These are phyloP conservation scores for Cladorrhinum sp. DNA, from an alignment of 2,329 filamentous ascomycete genomes.

Conservation along the genomic window DNA sequence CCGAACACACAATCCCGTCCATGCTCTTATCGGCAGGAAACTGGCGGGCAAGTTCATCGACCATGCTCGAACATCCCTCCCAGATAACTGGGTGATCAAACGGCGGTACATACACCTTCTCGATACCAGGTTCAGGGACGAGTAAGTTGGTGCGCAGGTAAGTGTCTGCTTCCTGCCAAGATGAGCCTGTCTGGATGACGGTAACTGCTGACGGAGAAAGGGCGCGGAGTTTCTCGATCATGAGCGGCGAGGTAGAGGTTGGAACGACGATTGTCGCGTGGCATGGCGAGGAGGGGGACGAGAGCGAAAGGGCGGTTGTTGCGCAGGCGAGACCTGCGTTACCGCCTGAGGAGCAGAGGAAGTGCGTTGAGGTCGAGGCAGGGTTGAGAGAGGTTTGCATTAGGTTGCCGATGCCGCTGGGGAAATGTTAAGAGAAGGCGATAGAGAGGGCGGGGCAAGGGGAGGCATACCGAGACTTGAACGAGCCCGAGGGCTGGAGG, in stretches of 20 bases:
- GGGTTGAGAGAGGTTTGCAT: constrained; percentile 49
- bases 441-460: too few species aligned
- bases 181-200: constrained; percentile 63
- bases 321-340: constrained; percentile 79
- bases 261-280: constrained; percentile 72
- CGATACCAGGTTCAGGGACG: constrained; percentile 26
- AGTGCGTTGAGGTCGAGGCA: constrained; percentile 45
- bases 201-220: constrained; percentile 51
- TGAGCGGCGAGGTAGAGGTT: constrained; percentile 57
- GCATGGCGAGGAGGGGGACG: constrained; percentile 48
- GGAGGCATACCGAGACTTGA: constrained; percentile 84
- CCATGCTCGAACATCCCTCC: constrained; percentile 58
- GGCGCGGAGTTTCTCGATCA: constrained; percentile 64
- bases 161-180: constrained; percentile 66
- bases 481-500: constrained; percentile 76
- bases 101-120: constrained; percentile 58
- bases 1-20: constrained; percentile 65
- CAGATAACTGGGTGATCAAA: constrained; percentile 66
- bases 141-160: constrained; percentile 59
- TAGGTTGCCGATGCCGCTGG: constrained; percentile 70
- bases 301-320: constrained; percentile 53
- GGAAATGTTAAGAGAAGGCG: too few species aligned
- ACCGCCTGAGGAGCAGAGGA: constrained; percentile 71
- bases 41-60: constrained; percentile 44
- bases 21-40: constrained; percentile 37